Percentiles rank a stretch among this genome's conserved stretches.
These are phyloP conservation scores for Amylocarpus encephaloides DNA, from an alignment of 2,329 filamentous ascomycete species.

Conservation along the genomic window DNA sequence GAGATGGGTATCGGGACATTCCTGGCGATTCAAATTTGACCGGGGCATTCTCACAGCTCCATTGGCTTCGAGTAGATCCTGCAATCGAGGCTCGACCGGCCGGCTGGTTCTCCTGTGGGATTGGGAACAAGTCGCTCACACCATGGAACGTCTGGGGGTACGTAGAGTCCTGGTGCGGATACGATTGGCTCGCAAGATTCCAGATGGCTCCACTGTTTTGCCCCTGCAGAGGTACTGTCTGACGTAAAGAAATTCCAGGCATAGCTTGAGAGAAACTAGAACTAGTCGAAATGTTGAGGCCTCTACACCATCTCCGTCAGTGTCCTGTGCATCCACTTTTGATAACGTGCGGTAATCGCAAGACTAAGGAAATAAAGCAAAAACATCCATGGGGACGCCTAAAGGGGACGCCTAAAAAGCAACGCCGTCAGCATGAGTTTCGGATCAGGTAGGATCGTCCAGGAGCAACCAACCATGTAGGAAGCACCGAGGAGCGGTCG, in stretches of 20 bases:
- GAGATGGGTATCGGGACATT: conserved; percentile 28
- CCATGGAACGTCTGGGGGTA: conserved; percentile 27
- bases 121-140: conserved; percentile 20
- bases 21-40: conserved; percentile 22
- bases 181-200: conserved; percentile 31
- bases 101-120: conserved; percentile 19
- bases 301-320: conserved; percentile 31
- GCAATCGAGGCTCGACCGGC: conserved; percentile 15
- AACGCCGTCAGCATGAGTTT: conserved; percentile 15
- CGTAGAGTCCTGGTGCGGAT: conserved; percentile 27
- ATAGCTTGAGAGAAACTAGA: conserved; percentile 22
- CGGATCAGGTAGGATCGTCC: background rate
- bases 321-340: conserved; percentile 28
- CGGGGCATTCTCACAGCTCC: conserved; percentile 23
- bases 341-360: conserved; percentile 12
- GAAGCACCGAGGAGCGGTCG: background rate
- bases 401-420: background rate
- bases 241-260: conserved; percentile 29
- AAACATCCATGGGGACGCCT: conserved; percentile 18
- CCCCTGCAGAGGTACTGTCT: conserved; percentile 31
- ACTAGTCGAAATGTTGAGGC: conserved; percentile 21
- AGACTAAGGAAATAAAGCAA: conserved; percentile 15
- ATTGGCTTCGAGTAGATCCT: conserved; percentile 18
- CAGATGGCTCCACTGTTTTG: conserved; percentile 29
- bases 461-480: conserved; percentile 13